phyloP scores from a whole-genome alignment of 2,329 filamentous ascomycete genomes.

The Fusarium foetens region DNA sequence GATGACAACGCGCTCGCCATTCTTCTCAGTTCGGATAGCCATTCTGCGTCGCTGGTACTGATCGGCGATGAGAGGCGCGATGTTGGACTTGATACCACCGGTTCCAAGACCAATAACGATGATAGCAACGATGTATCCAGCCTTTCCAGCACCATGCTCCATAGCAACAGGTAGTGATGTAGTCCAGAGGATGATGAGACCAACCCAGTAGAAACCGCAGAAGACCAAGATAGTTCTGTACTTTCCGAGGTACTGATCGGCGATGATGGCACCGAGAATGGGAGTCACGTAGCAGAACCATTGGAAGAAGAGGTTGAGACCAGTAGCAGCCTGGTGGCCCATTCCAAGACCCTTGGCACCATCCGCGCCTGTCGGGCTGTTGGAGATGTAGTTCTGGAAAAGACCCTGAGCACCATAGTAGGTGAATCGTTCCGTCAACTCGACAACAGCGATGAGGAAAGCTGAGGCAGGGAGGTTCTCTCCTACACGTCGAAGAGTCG shows the following conservation, averaged over 20 bases:
- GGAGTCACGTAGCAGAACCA: slow-evolving; percentile 59
- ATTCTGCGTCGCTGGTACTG: slow-evolving; percentile 68
- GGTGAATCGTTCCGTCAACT: slow-evolving; percentile 67
- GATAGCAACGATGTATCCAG: slow-evolving; percentile 64
- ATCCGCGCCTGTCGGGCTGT: slow-evolving; percentile 48
- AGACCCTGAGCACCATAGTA: slow-evolving; percentile 65
- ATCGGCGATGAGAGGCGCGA: slow-evolving; percentile 68
- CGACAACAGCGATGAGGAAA: slow-evolving; percentile 66
- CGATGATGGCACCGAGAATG: slow-evolving; percentile 64
- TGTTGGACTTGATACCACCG: slow-evolving; percentile 76
- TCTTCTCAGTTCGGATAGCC: slow-evolving; percentile 59
- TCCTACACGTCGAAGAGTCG: slow-evolving; percentile 61
- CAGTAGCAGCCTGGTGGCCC: slow-evolving; percentile 65
- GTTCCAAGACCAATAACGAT: slow-evolving; percentile 74
- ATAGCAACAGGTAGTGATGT: slow-evolving; percentile 57
- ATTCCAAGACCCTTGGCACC: slow-evolving; percentile 63
- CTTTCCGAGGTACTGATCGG: slow-evolving; percentile 67
- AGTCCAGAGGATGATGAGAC: slow-evolving; percentile 64
- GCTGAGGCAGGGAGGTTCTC: slow-evolving; percentile 65
- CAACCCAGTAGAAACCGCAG: slow-evolving; percentile 66
- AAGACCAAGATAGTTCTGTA: slow-evolving; percentile 71
- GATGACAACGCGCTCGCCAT: slow-evolving; percentile 70
- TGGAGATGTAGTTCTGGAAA: slow-evolving; percentile 65
- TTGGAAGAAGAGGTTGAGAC: slow-evolving; percentile 65
- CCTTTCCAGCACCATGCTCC: slow-evolving; percentile 55